Evolutionary conservation across 495 filamentous ascomycete species (phyloP), one percentile per base, ranked within the genome.

Genomic region (Aspergillus panamensis): DNA sequence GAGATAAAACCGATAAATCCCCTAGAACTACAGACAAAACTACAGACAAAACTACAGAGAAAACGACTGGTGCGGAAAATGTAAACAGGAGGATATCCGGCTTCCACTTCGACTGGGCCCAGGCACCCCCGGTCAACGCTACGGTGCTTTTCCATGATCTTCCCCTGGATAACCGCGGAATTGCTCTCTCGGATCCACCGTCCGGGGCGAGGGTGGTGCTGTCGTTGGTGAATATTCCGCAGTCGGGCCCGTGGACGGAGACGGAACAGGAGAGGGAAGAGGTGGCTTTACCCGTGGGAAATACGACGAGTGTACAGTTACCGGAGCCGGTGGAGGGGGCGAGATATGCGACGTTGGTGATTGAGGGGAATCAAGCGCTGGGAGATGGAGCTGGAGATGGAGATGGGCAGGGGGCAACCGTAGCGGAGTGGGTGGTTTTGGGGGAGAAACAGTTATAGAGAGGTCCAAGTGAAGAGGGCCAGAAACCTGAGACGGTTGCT

Each of bases 101-200:
- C 1, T 77, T 90, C 51, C 73, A 73, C 44, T 86, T 90, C 64
- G 85, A 91, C 62, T 92, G 87, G 86, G 87, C 79, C 0, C 70
- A 79, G 53, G 70, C 72, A 10, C 87, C 87, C 0, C 86, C 88
- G 0, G 59, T 71, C 13, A 79, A 76, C 42, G 85, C 78, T 55
- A 76, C 71, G n/a, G n/a, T n/a, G n/a, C n/a, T n/a, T n/a, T n/a
- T n/a, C n/a, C 1, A 73, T 91, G 21, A 66, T 80, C 10, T 81
- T 87, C 63, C 67, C n/a, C 47, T 76, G 1, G 17, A 55, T 5
- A 56, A 68, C 35, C 62, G 69, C 0, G 2, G 5, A 25, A 48
- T 50, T 4, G 49, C 49, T 8, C 57, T 60, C 0, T 3, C 20
- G 7, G 44, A 30, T 16, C 12, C 37, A 0, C 58, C 39, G 30